A percentile compares a stretch with the other conserved stretches of the same genome.
These are phyloP conservation scores for Jatropha multifida DNA, from an alignment of 441 rosid genomes.

Conservation along the genomic window DNA sequence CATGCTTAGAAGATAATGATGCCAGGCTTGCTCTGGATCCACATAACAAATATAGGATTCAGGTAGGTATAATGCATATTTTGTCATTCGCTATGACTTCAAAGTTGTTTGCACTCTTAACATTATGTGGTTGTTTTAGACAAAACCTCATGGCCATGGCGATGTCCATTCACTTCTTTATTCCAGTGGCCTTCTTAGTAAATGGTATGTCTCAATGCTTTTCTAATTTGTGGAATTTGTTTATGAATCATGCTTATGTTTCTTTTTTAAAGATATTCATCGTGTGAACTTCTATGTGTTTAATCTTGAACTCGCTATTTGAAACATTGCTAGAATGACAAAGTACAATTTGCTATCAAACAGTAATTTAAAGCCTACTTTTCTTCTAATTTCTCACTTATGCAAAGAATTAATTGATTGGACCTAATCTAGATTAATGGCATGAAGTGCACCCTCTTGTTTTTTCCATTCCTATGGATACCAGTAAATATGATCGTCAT, in stretches of 20 bases:
- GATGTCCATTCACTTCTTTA: slow-evolving; percentile 93
- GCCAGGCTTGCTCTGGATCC: slow-evolving; percentile 89
- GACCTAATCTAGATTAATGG: not conserved
- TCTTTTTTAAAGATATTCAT: slow-evolving; percentile 7
- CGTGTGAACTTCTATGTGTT: not conserved
- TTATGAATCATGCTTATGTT: not conserved
- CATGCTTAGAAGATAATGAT: slow-evolving; percentile 93
- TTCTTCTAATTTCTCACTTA: not conserved
- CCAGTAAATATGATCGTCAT: not conserved
- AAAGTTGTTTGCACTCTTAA: not conserved
- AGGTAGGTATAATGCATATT: slow-evolving; percentile 44
- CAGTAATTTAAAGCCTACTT: not conserved
- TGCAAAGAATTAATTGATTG: not conserved
- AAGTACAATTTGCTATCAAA: not conserved
- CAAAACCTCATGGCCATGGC: slow-evolving; percentile 98
- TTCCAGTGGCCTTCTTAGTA: slow-evolving; percentile 79
- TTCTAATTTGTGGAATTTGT: slow-evolving; percentile 16
- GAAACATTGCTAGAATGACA: slow-evolving; percentile 5
- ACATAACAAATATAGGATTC: slow-evolving; percentile 72
- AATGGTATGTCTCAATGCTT: slow-evolving; percentile 48
- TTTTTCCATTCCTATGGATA: not conserved
- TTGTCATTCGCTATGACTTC: not conserved
- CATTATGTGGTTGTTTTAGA: slow-evolving; percentile 45
- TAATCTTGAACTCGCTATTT: not conserved
- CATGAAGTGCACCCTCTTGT: not conserved